Evolutionary conservation across 2,329 filamentous ascomycete genomes (phyloP), one percentile per base, ranked within the genome.

Genomic region (Fusarium nurragi): DNA sequence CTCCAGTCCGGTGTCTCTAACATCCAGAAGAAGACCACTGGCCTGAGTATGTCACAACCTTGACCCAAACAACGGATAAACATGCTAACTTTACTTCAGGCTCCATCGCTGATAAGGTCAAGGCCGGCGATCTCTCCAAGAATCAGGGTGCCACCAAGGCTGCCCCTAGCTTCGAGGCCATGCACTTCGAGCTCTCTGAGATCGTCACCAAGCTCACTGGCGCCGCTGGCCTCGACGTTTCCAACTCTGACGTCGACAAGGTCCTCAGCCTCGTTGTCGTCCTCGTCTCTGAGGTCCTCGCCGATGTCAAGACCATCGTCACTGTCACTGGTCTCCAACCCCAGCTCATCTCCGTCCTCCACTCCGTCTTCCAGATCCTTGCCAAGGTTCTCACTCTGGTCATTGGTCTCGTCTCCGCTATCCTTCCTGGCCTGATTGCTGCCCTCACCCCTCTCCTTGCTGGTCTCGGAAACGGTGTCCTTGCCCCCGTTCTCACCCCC

Each of bases 281-380:
- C 21, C 67, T 75, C 16, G 45, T 71, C 32, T 40, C 45, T 14
- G 46, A 51, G 30, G 46, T 74, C 19, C 55, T 74, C 39, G 32
- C 62, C 48, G 61, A 59, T 45, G 72, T 73, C 58, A 69, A 69
- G 59, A 34, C 43, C 40, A 51, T 74, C 13, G 53, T 73, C 37
- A 60, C 57, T 14, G 56, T 67, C 26, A 60, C 69, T 16, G 73
- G 73, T 39, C 64, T 74, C 63, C 54, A 25, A 18, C 59, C 69
- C 28, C 57, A 68, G 55, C 67, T 74, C 45, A 50, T 49, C 59
- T 69, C 70, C 18, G 38, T 74, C 55, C 67, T 75, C 40, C 62
- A 68, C 65, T 68, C 70, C 38, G 62, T 75, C 62, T 67, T 75
- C 64, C 53, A 44, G 53, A 64, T 74, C 40, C 58, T 75, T 32